Conservation (phyloP, 805 yeast genomes). For the Schizosaccharomyces lindneri region DNA sequence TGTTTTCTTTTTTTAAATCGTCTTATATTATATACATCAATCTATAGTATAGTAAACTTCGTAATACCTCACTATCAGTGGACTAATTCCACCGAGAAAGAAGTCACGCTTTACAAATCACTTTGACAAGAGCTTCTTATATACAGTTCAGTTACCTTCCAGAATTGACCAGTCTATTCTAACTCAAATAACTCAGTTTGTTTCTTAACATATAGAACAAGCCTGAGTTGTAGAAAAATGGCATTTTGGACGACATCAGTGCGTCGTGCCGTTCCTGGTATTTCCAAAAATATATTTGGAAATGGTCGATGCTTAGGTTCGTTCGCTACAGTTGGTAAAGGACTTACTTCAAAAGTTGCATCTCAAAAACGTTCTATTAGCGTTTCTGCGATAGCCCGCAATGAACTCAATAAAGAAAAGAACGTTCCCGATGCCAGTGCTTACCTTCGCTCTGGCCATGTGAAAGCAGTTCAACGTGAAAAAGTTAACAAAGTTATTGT, state of each 20-base stretch:
- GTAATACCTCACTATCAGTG: too few relatives aligned
- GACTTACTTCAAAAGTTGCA: background rate
- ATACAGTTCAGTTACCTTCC: too few relatives aligned
- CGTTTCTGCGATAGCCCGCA: background rate
- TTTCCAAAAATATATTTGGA: background rate
- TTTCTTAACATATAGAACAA: background rate
- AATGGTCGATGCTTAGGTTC: background rate
- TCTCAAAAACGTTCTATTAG: background rate
- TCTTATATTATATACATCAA: too few relatives aligned
- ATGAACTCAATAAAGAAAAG: background rate
- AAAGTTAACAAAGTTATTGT: constrained; percentile 72
- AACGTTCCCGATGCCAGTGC: background rate
- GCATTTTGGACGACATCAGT: background rate
- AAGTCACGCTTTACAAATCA: too few relatives aligned
- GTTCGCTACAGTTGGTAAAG: background rate
- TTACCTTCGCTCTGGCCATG: background rate
- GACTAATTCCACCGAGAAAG: too few relatives aligned
- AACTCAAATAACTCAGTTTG: background rate
- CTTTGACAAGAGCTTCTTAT: too few relatives aligned
- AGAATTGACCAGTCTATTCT: too few relatives aligned
- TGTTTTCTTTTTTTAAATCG: too few relatives aligned
- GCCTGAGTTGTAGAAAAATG: background rate
- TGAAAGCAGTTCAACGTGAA: constrained; percentile 16
- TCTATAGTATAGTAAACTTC: too few relatives aligned
- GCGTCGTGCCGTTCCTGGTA: background rate